These are phyloP conservation scores for Sporisorium iseilematis-ciliati DNA, from an alignment of 1,284 basidiomycete species.

Conservation along the genomic window DNA sequence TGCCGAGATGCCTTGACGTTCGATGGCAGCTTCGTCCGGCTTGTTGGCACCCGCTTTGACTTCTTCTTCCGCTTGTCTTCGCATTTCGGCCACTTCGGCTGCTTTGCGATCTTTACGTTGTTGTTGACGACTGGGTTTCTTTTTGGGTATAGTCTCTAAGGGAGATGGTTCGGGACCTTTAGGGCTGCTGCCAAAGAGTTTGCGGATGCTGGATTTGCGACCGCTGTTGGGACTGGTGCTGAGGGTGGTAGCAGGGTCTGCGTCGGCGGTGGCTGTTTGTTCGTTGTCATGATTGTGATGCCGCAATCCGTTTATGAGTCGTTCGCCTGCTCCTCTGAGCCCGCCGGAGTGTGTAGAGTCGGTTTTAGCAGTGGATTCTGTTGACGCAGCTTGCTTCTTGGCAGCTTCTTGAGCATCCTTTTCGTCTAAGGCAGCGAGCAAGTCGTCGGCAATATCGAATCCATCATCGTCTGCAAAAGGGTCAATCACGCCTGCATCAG, in stretches of 20 bases:
- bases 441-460: conserved; percentile 58
- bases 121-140: conserved; percentile 51
- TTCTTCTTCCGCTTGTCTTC: conserved; percentile 54
- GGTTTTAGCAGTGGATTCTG: conserved; percentile 14
- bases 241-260: conserved; percentile 6
- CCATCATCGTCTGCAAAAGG: conserved; percentile 47
- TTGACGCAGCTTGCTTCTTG: conserved; percentile 4
- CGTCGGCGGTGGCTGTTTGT: background rate
- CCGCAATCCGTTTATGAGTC: conserved; percentile 39
- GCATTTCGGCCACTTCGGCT: conserved; percentile 54
- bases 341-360: conserved; percentile 18
- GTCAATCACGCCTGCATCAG: conserved; percentile 19
- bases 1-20: conserved; percentile 51
- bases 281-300: conserved; percentile 13
- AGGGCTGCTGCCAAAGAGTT: conserved; percentile 40
- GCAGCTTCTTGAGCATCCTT: conserved; percentile 44
- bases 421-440: conserved; percentile 58
- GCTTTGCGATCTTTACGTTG: conserved; percentile 59
- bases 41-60: conserved; percentile 48
- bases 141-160: conserved; percentile 20
- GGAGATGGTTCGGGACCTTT: conserved; percentile 23
- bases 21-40: conserved; percentile 54
- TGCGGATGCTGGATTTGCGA: conserved; percentile 32
- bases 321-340: conserved; percentile 48
- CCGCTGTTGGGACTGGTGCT: conserved; percentile 16